Percentiles rank a stretch among this genome's conserved stretches.
Evolutionary conservation across 148 eudicot species (phyloP).

Genomic region (Cornus controversa): DNA sequence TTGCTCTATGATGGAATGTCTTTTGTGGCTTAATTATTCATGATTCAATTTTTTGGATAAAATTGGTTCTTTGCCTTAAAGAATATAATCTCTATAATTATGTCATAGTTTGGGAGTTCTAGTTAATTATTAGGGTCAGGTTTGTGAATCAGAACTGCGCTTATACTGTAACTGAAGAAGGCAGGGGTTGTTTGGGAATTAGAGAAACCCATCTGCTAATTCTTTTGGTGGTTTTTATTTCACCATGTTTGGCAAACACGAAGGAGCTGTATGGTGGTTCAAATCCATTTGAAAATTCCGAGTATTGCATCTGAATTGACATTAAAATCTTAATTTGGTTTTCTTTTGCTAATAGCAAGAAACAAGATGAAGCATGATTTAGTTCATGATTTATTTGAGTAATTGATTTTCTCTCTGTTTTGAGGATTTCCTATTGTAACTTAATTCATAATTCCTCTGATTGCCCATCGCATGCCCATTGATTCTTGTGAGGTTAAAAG

Average conservation of each 20-base stretch:
- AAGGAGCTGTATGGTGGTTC: not conserved
- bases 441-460: too few species aligned
- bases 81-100: not conserved
- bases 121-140: constrained; percentile 2
- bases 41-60: not conserved
- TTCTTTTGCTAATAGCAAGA: too few species aligned
- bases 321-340: too few species aligned
- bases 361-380: too few species aligned
- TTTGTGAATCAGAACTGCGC: not conserved
- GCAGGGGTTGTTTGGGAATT: not conserved
- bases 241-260: not conserved
- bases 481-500: too few species aligned
- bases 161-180: not conserved
- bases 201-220: not conserved
- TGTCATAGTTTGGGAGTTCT: not conserved
- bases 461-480: too few species aligned
- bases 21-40: constrained; percentile 4
- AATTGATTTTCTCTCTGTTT: too few species aligned
- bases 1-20: constrained; percentile 16
- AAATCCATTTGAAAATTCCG: not conserved
- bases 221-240: not conserved
- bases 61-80: constrained; percentile 1
- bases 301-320: too few species aligned
- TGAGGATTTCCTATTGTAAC: too few species aligned
- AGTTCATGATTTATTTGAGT: too few species aligned